These are phyloP conservation scores for Pyrus communis DNA, from an alignment of 306 rosid genomes.

Conservation along the genomic window DNA sequence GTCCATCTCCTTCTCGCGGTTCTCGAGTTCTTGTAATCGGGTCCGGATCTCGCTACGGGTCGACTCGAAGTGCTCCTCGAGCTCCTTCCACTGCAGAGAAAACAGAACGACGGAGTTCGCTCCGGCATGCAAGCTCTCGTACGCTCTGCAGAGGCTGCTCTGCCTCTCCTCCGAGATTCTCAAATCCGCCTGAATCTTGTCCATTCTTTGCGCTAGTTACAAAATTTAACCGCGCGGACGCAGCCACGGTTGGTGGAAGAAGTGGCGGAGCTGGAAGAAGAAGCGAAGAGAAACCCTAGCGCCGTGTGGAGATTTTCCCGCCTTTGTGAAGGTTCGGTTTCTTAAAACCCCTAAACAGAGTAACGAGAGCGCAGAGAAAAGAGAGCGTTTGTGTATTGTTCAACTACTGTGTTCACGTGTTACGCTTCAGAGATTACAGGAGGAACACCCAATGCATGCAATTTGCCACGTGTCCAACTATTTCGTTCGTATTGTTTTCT, in stretches of 20 bases:
- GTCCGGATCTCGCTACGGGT: conserved; percentile 1
- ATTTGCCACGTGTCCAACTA: neutral
- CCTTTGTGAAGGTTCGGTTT: neutral
- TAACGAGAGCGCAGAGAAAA: neutral
- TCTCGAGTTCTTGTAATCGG: neutral
- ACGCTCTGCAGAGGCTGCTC: conserved; percentile 15
- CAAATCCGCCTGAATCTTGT: neutral
- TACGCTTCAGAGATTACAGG: neutral
- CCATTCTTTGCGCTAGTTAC: neutral
- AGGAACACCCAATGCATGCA: neutral
- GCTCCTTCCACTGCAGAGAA: conserved; percentile 1
- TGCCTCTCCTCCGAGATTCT: conserved; percentile 24
- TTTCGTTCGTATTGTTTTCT: too few relatives aligned
- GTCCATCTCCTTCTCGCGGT: neutral
- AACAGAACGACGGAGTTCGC: conserved; percentile 24
- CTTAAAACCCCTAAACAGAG: neutral
- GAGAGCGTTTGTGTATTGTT: neutral
- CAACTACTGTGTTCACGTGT: neutral
- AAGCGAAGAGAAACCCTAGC: neutral
- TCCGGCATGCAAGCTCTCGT: conserved; percentile 20
- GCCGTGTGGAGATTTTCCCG: neutral
- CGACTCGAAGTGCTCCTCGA: conserved; percentile 35
- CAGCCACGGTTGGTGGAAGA: neutral
- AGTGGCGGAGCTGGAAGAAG: neutral
- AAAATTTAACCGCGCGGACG: neutral